Evolutionary conservation across 805 yeast species (phyloP).

Genomic region (Sungouiozyma intestinalis): DNA sequence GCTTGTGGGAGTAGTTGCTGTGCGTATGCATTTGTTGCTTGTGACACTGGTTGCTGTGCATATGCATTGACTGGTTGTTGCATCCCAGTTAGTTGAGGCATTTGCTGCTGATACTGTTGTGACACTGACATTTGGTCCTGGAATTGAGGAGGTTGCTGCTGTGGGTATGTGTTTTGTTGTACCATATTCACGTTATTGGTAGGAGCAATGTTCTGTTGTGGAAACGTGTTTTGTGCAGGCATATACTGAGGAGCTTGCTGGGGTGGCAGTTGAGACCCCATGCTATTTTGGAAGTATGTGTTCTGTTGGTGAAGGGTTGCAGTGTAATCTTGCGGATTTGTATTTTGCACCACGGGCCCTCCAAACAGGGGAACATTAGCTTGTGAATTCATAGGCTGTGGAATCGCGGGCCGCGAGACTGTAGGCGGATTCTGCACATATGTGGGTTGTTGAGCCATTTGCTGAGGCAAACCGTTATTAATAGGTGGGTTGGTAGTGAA

Average conservation of each 20-base stretch:
- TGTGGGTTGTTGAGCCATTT: neutral
- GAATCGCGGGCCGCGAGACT: too few species aligned
- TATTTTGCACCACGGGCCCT: too few species aligned
- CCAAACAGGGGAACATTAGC: too few species aligned
- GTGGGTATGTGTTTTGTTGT: constrained; percentile 2
- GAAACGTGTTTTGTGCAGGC: constrained; percentile 1
- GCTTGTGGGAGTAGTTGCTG: neutral
- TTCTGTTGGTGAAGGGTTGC: too few species aligned
- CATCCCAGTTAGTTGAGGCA: neutral
- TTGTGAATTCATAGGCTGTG: too few species aligned
- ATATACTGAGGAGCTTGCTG: constrained; percentile 2
- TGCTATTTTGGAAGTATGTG: too few species aligned
- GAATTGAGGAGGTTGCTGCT: neutral
- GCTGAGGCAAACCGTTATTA: constrained; percentile 7
- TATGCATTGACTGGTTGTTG: neutral
- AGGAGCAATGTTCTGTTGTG: constrained; percentile 1
- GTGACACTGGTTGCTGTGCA: constrained; percentile 1
- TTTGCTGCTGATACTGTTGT: neutral
- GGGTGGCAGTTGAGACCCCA: too few species aligned
- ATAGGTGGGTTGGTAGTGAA: constrained; percentile 14
- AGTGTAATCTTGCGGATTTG: too few species aligned
- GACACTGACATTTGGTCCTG: neutral
- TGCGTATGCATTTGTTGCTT: constrained; percentile 1
- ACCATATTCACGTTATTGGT: neutral
- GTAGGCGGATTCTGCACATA: too few species aligned